Conservation (phyloP, 1,284 basidiomycete species). For the Cutaneotrichosporon sp. region DNA sequence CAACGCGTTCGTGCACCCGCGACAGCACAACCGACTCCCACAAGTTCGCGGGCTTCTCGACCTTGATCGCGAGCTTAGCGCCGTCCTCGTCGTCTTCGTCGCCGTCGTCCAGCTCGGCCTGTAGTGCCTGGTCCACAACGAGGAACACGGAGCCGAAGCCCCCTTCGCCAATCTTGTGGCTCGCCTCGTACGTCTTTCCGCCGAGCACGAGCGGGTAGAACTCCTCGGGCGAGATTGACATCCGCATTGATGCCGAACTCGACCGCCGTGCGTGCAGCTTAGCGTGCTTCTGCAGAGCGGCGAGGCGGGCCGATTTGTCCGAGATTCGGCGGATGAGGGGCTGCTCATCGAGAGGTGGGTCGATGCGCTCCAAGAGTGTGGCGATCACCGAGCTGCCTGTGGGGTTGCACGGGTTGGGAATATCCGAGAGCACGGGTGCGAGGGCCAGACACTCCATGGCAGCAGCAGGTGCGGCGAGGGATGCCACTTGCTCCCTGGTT, state of each 20-base stretch:
- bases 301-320: constrained; percentile 62
- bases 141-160: constrained; percentile 94
- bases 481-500: not conserved
- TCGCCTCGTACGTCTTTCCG: constrained; percentile 66
- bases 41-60: constrained; percentile 80
- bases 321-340: constrained; percentile 62
- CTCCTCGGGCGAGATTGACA: constrained; percentile 39
- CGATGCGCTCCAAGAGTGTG: constrained; percentile 63
- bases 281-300: constrained; percentile 59
- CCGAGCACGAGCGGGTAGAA: constrained; percentile 55
- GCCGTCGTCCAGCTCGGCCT: constrained; percentile 56
- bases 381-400: constrained; percentile 68
- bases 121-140: constrained; percentile 58
- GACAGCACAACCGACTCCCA: constrained; percentile 94
- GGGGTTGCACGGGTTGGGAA: constrained; percentile 84
- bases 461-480: not conserved
- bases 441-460: not conserved
- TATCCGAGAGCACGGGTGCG: constrained; percentile 11
- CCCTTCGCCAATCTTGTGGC: constrained; percentile 91
- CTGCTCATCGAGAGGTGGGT: constrained; percentile 60
- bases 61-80: constrained; percentile 77
- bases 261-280: constrained; percentile 43
- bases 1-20: constrained; percentile 68
- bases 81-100: constrained; percentile 63
- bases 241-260: constrained; percentile 31